A percentile compares a stretch with the other conserved stretches of the same genome.
Conservation (phyloP, 768 basidiomycete species). For the Tulasnella sp. region DNA sequence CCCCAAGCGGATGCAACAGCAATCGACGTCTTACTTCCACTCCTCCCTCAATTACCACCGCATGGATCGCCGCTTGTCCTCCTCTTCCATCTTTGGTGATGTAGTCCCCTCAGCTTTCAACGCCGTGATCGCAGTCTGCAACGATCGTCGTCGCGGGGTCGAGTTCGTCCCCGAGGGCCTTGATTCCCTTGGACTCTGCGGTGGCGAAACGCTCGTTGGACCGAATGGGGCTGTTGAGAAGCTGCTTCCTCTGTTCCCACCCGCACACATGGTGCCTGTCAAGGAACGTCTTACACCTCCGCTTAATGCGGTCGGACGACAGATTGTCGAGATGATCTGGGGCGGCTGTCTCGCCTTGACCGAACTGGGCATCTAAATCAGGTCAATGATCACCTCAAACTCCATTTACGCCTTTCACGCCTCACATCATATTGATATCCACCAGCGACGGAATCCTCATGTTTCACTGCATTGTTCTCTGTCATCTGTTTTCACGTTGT, state of each 20-base stretch:
- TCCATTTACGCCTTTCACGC: neutral
- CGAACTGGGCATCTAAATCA: slow-evolving; percentile 23
- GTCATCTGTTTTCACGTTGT: slow-evolving; percentile 9
- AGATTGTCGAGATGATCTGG: slow-evolving; percentile 60
- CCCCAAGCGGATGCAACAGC: slow-evolving; percentile 38
- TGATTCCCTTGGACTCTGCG: slow-evolving; percentile 70
- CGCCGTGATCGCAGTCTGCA: slow-evolving; percentile 53
- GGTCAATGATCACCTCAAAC: neutral
- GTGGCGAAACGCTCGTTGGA: slow-evolving; percentile 46
- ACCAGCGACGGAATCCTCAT: slow-evolving; percentile 6
- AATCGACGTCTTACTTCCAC: slow-evolving; percentile 58
- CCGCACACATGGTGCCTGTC: slow-evolving; percentile 30
- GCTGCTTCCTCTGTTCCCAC: slow-evolving; percentile 31
- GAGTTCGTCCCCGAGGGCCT: slow-evolving; percentile 83
- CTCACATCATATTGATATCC: slow-evolving; percentile 12
- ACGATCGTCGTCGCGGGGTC: slow-evolving; percentile 50
- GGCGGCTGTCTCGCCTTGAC: slow-evolving; percentile 55
- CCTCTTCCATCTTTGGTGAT: slow-evolving; percentile 28
- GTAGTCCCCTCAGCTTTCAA: slow-evolving; percentile 44
- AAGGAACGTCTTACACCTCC: slow-evolving; percentile 47
- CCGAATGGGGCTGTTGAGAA: slow-evolving; percentile 48
- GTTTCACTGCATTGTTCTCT: slow-evolving; percentile 24
- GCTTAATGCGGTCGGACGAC: slow-evolving; percentile 54
- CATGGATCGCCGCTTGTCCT: slow-evolving; percentile 30
- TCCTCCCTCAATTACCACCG: slow-evolving; percentile 31